Evolutionary conservation across 2,329 filamentous ascomycete species (phyloP), one percentile per base, ranked within the genome.

Genomic region (Epichloe brachyelytri): DNA sequence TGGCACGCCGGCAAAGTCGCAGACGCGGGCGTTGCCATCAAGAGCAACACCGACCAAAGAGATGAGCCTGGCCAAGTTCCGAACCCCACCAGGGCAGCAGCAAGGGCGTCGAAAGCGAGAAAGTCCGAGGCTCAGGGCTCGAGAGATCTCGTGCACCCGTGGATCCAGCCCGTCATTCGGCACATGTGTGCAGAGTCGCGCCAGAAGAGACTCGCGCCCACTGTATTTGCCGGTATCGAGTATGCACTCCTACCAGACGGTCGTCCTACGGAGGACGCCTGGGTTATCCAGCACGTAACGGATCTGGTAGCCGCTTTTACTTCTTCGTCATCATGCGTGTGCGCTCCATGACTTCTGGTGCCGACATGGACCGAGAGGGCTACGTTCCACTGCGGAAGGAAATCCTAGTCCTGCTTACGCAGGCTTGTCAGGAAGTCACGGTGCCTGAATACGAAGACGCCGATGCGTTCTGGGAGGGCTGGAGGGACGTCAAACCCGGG

Each of bases 221-320:
- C 88, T 50, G 77, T 94, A 0, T 78, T 87, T 46, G 83, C 86
- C 0, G 88, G 86, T 1, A 75, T 89, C 48, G 83, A 85, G 71
- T 68, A 71, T 17, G 74, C 79, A 46, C 58, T 73, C 11, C 62
- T 65, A 1, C 71, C 72, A 0, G 63, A 65, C 12, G 73, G 74
- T n/a, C 63, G 60, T 26, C 66, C 64, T 38, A 71, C 71, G 48
- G 63, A 72, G 51, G 71, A 80, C 55, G 66, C 70, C 51, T 76
- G 75, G 76, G 62, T 74, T 6, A 61, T 70, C 45, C 63, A 65
- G 40, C 70, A 81, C 51, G 55, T 77, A 1, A 70, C 77, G 1
- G 71, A 76, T 0, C 64, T 87, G 15, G 68, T 85, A 2, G 79
- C 77, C 0, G 78, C 78, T 0, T 61, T 0, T 80, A 77, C 57